A percentile compares a stretch with the other conserved stretches of the same genome.
phyloP scores from a whole-genome alignment of 2,329 filamentous ascomycete species.

The Xylogone sp. region DNA sequence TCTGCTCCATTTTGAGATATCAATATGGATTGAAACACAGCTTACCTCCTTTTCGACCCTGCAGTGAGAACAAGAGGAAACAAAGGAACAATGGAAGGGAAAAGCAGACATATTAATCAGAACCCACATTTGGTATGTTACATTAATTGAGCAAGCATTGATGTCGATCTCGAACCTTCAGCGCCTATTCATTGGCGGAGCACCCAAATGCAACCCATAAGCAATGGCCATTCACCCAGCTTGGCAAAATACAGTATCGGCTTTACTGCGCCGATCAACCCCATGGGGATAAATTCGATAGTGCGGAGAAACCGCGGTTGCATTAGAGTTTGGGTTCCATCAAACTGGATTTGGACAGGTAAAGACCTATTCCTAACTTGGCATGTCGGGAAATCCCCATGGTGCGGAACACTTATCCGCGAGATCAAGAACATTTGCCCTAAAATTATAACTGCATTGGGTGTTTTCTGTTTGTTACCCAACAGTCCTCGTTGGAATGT shows the following conservation, averaged over 20 bases:
- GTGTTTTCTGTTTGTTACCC: too few species aligned
- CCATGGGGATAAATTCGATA: not conserved
- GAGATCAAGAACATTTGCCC: too few species aligned
- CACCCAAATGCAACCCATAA: too few species aligned
- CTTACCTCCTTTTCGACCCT: not conserved
- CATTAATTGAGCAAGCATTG: too few species aligned
- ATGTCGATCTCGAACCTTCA: too few species aligned
- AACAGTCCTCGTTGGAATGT: not conserved
- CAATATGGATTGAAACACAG: not conserved
- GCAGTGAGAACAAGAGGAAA: not conserved
- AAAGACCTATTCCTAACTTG: not conserved
- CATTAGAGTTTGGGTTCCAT: not conserved
- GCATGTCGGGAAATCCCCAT: not conserved
- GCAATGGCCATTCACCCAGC: too few species aligned
- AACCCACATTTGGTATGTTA: too few species aligned
- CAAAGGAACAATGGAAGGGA: not conserved
- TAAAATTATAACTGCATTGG: too few species aligned
- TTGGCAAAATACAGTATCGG: not conserved
- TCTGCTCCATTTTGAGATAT: not conserved
- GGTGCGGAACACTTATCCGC: too few species aligned
- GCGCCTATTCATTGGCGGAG: too few species aligned
- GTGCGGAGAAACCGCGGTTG: not conserved
- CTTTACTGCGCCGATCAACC: not conserved
- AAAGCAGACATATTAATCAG: not conserved
- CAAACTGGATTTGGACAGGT: not conserved